Conservation (phyloP, 2,329 filamentous ascomycete species). For the Atkinsonella texensis region DNA sequence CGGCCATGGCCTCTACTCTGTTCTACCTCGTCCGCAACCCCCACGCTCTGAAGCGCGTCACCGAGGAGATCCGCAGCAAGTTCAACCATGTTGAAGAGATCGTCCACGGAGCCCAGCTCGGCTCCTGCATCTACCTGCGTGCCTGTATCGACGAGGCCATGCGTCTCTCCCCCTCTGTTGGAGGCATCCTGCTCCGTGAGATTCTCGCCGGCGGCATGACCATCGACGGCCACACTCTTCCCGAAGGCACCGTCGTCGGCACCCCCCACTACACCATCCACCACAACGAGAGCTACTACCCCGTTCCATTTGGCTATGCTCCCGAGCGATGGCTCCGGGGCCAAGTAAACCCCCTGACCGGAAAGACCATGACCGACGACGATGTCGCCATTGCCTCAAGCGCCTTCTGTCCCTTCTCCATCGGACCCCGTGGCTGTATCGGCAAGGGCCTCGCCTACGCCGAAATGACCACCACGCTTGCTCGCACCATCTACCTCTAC, state of each 20-base stretch:
- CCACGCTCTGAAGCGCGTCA: conserved; percentile 32
- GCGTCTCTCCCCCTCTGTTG: conserved; percentile 49
- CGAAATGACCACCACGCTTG: conserved; percentile 53
- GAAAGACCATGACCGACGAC: conserved; percentile 31
- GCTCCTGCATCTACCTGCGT: conserved; percentile 44
- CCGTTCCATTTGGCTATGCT: conserved; percentile 42
- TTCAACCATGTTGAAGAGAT: conserved; percentile 45
- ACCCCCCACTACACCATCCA: conserved; percentile 58
- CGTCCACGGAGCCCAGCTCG: conserved; percentile 35
- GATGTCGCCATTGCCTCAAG: conserved; percentile 45
- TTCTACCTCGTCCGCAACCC: conserved; percentile 50
- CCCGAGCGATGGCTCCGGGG: conserved; percentile 55
- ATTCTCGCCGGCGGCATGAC: conserved; percentile 42
- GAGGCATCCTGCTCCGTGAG: conserved; percentile 47
- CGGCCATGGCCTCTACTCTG: conserved; percentile 49
- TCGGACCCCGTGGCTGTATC: conserved; percentile 60
- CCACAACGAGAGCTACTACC: conserved; percentile 52
- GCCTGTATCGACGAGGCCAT: conserved; percentile 55
- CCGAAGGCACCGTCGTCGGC: conserved; percentile 49
- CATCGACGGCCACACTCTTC: conserved; percentile 41
- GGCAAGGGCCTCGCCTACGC: conserved; percentile 58
- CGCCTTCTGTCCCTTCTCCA: conserved; percentile 64
- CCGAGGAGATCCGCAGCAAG: conserved; percentile 37
- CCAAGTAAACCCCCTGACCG: conserved; percentile 23
- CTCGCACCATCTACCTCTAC: conserved; percentile 47